These are phyloP conservation scores for Crucibulum laeve DNA, from an alignment of 768 basidiomycete species.

Conservation along the genomic window DNA sequence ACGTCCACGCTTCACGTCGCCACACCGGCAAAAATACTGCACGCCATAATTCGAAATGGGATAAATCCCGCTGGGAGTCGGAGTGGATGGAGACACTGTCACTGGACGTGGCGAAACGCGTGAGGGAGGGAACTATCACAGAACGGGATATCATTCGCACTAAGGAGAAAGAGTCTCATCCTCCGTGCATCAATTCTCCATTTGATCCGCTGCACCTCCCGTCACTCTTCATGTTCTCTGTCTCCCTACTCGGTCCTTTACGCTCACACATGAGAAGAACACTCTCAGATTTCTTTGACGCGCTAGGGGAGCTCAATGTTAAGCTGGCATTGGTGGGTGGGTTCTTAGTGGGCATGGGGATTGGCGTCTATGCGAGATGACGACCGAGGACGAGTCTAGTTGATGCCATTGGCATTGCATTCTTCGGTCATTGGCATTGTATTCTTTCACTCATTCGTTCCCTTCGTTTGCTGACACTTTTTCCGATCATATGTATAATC, in stretches of 20 bases:
- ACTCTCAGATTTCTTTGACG: neutral
- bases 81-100: conserved; percentile 63
- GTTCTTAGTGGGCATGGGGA: neutral
- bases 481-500: too few species aligned
- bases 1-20: conserved; percentile 1
- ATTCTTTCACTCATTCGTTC: too few species aligned
- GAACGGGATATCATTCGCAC: conserved; percentile 3
- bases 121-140: conserved; percentile 34
- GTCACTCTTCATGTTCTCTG: conserved; percentile 54
- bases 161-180: neutral
- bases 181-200: conserved; percentile 8
- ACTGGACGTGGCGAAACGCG: conserved; percentile 49
- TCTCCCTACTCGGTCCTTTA: conserved; percentile 57
- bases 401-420: too few species aligned
- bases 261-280: neutral
- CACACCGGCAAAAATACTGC: neutral
- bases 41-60: conserved; percentile 35
- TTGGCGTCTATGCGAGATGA: neutral
- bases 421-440: too few species aligned
- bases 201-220: conserved; percentile 69
- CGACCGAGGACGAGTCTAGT: too few species aligned
- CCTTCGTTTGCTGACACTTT: too few species aligned
- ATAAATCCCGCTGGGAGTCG: conserved; percentile 62
- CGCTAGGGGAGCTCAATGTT: neutral
- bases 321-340: neutral